Conservation (phyloP, 257 asterid species). For the Primulina huaijiensis region DNA sequence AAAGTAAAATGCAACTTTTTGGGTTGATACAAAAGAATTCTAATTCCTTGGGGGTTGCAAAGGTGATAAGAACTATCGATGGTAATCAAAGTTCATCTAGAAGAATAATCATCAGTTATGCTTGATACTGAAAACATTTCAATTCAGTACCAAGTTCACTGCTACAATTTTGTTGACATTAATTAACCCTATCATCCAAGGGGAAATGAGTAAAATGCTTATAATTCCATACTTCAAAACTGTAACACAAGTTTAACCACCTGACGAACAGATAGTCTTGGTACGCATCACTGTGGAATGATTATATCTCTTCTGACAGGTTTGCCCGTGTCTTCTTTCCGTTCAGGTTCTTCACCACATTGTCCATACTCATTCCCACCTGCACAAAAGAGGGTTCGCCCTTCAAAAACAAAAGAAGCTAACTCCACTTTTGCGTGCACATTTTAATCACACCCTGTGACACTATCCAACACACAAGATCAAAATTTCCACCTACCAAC, state of each 20-base stretch:
- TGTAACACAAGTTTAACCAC: slow-evolving; percentile 32
- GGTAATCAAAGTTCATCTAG: slow-evolving; percentile 10
- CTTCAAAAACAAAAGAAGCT: slow-evolving; percentile 17
- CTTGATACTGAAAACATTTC: slow-evolving; percentile 12
- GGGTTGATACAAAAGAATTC: neutral
- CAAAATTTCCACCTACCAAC: slow-evolving; percentile 17
- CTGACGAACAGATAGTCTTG: slow-evolving; percentile 92
- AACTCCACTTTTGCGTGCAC: neutral
- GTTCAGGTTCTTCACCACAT: slow-evolving; percentile 99
- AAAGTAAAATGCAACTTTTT: slow-evolving; percentile 6
- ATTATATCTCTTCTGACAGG: slow-evolving; percentile 91
- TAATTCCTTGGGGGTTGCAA: slow-evolving; percentile 7
- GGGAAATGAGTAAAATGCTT: slow-evolving; percentile 7
- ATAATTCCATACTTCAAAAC: slow-evolving; percentile 1
- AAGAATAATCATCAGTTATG: neutral
- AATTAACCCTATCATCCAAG: slow-evolving; percentile 14
- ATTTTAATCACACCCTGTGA: slow-evolving; percentile 5
- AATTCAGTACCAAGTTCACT: slow-evolving; percentile 1
- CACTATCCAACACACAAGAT: slow-evolving; percentile 19
- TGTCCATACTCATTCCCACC: slow-evolving; percentile 99
- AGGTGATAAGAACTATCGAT: neutral
- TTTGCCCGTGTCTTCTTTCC: slow-evolving; percentile 79
- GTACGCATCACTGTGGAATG: slow-evolving; percentile 86
- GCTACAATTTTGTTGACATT: slow-evolving; percentile 2
- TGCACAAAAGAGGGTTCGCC: slow-evolving; percentile 32